Base-by-base conservation (phyloP, 331 rosid genomes). In the Quercus tomentella region DNA sequence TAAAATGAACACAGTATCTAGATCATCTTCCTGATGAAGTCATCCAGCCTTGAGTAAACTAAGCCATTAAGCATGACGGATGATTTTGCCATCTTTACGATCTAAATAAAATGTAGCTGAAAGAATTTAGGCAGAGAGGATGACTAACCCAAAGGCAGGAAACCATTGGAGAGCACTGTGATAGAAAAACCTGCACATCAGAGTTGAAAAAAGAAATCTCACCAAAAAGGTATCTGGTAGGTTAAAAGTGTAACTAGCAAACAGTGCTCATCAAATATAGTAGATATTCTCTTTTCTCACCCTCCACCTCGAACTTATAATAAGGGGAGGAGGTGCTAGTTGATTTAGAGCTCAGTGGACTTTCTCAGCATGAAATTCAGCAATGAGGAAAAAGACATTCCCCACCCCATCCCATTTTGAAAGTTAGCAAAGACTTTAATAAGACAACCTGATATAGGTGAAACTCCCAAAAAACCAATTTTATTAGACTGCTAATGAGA, bases 141-240 rank as follows among this genome's bases (percentile, higher is more conserved):
- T 69, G 76, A 89, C 99, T 87, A 80, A 93, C 99, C 93, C 97
- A 67, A 78, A 90, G 75, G 88, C 69, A 68, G 99, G 97, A 83
- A 93, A 95, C 99, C 98, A 95, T 80, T 14, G 85, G 69, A 92
- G 99, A 82, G 97, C 97, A 75, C 97, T 93, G 68, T 91, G 97
- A 85, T 93, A 93, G 88, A 93, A 95, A 82, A 95, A 91, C 79
- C 97, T 95, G 93, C 84, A 81, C 21, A 66, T 77, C 68, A 82
- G 18, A 79, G 18, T 61, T 7, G 49, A 25, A 75, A 56, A 20
- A 11, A 37, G 22, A 18, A 25, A 20, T 67, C 72, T 67, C 18
- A 9, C 9, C 12, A 35, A 18, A 35, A 67, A 14, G 14, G 72
- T 35, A 67, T 35, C 51, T 35, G 26, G 72, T n/a, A 30, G 66